phyloP scores from a whole-genome alignment of 306 rosid species.

The Cucurbita maxima region DNA sequence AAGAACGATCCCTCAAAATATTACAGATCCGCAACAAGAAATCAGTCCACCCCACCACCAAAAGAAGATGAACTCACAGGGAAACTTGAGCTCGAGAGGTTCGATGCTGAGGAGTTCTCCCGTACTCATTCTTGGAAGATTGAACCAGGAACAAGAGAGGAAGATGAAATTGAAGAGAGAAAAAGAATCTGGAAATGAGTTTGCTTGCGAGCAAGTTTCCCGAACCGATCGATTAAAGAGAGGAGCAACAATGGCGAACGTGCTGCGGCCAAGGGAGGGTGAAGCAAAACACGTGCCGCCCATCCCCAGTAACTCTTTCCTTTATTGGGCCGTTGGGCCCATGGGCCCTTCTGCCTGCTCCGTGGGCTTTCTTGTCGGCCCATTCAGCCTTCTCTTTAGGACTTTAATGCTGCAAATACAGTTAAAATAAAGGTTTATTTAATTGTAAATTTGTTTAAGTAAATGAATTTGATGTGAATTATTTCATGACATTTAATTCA shows the following conservation, averaged over 20 bases:
- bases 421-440: too few species aligned
- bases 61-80: conserved; percentile 27
- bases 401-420: too few species aligned
- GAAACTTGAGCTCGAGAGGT: conserved; percentile 76
- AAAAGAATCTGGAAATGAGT: conserved; percentile 6
- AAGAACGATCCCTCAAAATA: conserved; percentile 6
- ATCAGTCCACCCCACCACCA: too few species aligned
- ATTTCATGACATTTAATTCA: background rate
- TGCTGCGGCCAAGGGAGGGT: background rate
- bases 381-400: too few species aligned
- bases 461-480: background rate
- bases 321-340: background rate
- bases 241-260: conserved; percentile 3
- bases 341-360: background rate
- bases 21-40: conserved; percentile 13
- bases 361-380: too few species aligned
- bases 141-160: background rate
- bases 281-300: conserved; percentile 3
- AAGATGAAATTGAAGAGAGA: background rate
- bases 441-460: too few species aligned
- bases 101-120: conserved; percentile 80
- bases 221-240: conserved; percentile 7
- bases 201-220: background rate
- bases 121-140: conserved; percentile 41
- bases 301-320: background rate